These are phyloP conservation scores for Euptelea pleiosperma DNA, from an alignment of 164 flowering plant species.

Conservation along the genomic window DNA sequence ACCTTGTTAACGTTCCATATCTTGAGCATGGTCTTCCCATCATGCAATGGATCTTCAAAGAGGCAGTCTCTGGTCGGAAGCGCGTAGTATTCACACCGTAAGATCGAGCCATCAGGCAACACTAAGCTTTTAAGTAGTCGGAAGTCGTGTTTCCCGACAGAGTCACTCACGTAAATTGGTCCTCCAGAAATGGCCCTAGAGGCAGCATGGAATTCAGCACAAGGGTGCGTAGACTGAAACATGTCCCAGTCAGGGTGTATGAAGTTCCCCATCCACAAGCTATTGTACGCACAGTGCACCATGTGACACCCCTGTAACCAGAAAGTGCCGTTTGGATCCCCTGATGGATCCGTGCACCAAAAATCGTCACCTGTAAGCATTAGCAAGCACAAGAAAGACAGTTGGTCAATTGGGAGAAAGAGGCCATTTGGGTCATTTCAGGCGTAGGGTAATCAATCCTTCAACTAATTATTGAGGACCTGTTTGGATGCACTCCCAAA, in stretches of 20 bases:
- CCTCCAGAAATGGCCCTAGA: conserved; percentile 87
- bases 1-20: conserved; percentile 51
- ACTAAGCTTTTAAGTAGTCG: conserved; percentile 29
- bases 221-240: conserved; percentile 76
- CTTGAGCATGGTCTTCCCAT: conserved; percentile 47
- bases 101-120: conserved; percentile 38
- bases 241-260: conserved; percentile 87
- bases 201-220: conserved; percentile 74
- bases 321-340: conserved; percentile 72
- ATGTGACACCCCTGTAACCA: conserved; percentile 89
- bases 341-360: conserved; percentile 70
- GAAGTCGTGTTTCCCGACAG: conserved; percentile 31
- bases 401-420: no score
- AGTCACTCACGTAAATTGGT: conserved; percentile 56
- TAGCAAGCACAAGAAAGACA: no score
- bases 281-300: conserved; percentile 83
- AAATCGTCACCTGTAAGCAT: conserved; percentile 63
- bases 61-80: conserved; percentile 41
- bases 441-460: no score
- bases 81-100: conserved; percentile 28
- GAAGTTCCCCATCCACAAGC: conserved; percentile 84
- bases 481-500: no score
- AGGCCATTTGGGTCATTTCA: no score
- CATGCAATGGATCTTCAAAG: conserved; percentile 36
- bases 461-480: no score